A percentile compares a stretch with the other conserved stretches of the same genome.
phyloP scores from a whole-genome alignment of 139 green algal species.

The Protoeuglena noctilucae region DNA sequence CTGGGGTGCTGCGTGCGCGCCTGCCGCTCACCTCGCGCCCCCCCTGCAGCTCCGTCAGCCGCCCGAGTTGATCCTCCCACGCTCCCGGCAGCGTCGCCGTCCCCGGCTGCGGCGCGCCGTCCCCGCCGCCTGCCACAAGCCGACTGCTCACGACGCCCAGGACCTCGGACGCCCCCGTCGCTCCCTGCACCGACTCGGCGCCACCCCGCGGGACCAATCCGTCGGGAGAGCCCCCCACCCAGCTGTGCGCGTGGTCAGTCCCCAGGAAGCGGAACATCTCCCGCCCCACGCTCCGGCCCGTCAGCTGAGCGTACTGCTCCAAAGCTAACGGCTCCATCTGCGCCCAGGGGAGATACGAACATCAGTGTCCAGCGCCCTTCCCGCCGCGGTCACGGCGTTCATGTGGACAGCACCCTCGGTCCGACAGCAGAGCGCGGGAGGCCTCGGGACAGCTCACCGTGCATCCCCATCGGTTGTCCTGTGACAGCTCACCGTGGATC shows the following conservation, averaged over 20 bases:
- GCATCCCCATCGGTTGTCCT: constrained; percentile 13
- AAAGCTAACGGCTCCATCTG: not conserved
- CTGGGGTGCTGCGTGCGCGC: not conserved
- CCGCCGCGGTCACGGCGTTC: constrained; percentile 1
- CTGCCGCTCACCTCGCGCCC: not conserved
- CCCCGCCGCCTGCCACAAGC: not conserved
- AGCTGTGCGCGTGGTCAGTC: constrained; percentile 34
- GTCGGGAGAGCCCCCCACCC: constrained; percentile 49
- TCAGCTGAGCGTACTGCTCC: not conserved
- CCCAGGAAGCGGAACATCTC: constrained; percentile 14
- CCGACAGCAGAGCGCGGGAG: constrained; percentile 10
- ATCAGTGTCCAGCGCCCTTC: constrained; percentile 10
- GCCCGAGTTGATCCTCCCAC: not conserved
- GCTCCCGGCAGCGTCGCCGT: not conserved
- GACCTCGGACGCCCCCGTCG: not conserved
- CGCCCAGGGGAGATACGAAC: constrained; percentile 15
- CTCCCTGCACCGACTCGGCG: no score
- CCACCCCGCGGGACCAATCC: no score
- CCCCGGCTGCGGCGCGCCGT: not conserved
- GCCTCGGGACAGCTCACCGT: no score
- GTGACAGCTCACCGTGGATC: constrained; percentile 20
- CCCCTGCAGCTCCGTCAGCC: not conserved
- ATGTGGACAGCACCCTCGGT: constrained; percentile 2
- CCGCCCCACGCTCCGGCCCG: not conserved
- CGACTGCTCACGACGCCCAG: not conserved